Evolutionary conservation across 2,329 filamentous ascomycete species (phyloP).

Genomic region (Fusarium sp.): DNA sequence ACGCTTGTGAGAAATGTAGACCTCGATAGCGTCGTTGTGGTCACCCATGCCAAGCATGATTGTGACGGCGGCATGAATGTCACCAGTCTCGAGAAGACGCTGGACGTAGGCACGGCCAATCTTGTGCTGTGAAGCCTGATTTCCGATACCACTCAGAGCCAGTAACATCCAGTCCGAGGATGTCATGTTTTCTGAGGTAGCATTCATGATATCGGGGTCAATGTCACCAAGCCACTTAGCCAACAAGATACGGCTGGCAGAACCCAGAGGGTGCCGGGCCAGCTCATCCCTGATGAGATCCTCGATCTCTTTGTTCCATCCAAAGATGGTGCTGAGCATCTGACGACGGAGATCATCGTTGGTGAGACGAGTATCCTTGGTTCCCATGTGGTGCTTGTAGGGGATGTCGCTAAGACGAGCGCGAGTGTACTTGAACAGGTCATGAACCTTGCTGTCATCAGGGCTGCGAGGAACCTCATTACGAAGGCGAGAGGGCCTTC

Average conservation of each 20-base stretch:
- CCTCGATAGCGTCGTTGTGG: slow-evolving; percentile 93
- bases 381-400: slow-evolving; percentile 75
- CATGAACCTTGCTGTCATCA: slow-evolving; percentile 75
- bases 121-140: slow-evolving; percentile 82
- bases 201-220: slow-evolving; percentile 82
- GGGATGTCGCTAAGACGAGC: slow-evolving; percentile 85
- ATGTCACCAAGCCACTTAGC: slow-evolving; percentile 94
- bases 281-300: slow-evolving; percentile 88
- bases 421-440: slow-evolving; percentile 89
- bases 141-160: slow-evolving; percentile 88
- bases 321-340: slow-evolving; percentile 95
- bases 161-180: slow-evolving; percentile 97
- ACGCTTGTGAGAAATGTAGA: slow-evolving; percentile 91
- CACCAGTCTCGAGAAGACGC: slow-evolving; percentile 87
- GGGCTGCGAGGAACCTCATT: slow-evolving; percentile 86
- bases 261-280: slow-evolving; percentile 77
- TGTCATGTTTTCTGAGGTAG: slow-evolving; percentile 87
- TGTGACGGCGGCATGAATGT: slow-evolving; percentile 91
- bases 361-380: slow-evolving; percentile 71
- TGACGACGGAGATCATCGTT: slow-evolving; percentile 86
- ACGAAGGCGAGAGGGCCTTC: slow-evolving; percentile 76
- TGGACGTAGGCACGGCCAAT: slow-evolving; percentile 92
- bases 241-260: slow-evolving; percentile 83
- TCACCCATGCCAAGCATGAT: slow-evolving; percentile 95
- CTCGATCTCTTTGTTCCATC: slow-evolving; percentile 89